A percentile compares a stretch with the other conserved stretches of the same genome.
Evolutionary conservation across 768 basidiomycete species (phyloP).

Genomic region (Lentinus tigrinus): DNA sequence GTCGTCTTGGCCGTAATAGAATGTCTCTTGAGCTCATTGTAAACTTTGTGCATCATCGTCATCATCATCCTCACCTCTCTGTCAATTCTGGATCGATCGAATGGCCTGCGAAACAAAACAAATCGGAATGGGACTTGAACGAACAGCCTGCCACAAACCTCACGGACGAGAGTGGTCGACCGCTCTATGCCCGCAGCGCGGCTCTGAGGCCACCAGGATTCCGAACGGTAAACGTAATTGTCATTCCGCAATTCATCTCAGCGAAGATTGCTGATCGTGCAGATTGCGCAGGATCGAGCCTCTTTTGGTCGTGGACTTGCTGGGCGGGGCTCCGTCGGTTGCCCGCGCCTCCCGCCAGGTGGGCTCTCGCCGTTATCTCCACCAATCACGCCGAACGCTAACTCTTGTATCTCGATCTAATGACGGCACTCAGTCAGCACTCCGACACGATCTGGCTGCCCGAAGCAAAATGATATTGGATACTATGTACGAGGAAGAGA

Average conservation of each 20-base stretch:
- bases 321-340: slow-evolving; percentile 17
- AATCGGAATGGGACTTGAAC: neutral
- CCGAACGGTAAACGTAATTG: neutral
- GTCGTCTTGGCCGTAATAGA: slow-evolving; percentile 16
- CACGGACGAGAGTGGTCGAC: neutral
- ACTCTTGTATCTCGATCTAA: neutral
- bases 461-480: no score
- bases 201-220: slow-evolving; percentile 3
- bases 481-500: neutral
- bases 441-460: neutral
- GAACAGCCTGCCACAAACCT: neutral
- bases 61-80: neutral
- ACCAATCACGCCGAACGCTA: neutral
- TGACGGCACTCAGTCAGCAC: neutral
- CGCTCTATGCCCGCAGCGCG: slow-evolving; percentile 19
- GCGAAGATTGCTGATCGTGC: slow-evolving; percentile 13
- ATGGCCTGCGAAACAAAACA: neutral
- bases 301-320: neutral
- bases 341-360: slow-evolving; percentile 3
- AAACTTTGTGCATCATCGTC: neutral
- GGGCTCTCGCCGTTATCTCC: neutral
- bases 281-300: neutral
- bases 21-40: slow-evolving; percentile 11
- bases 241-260: slow-evolving; percentile 6
- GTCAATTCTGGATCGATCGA: neutral